phyloP scores from a whole-genome alignment of 2,329 filamentous ascomycete species.

The Ceratocystis diversiconidia region DNA sequence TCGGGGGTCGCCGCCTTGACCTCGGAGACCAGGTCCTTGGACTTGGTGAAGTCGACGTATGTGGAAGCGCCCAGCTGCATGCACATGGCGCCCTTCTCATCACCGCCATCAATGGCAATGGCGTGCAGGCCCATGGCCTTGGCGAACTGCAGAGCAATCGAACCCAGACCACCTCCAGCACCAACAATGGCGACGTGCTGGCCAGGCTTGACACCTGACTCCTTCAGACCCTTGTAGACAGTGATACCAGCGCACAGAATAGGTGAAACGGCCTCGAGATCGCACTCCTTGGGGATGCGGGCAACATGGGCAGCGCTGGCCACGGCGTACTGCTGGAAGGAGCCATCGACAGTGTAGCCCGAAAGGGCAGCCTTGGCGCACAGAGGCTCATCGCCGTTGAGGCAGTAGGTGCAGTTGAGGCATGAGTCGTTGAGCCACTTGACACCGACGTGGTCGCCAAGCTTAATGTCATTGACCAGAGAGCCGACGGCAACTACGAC shows the following conservation, averaged over 20 bases:
- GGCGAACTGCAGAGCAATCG: constrained; percentile 71
- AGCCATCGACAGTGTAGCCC: constrained; percentile 84
- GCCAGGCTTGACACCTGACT: constrained; percentile 59
- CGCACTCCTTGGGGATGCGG: constrained; percentile 61
- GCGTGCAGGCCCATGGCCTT: constrained; percentile 74
- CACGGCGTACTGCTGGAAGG: constrained; percentile 85
- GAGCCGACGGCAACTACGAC: constrained; percentile 67
- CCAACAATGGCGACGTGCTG: constrained; percentile 75
- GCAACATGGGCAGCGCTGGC: constrained; percentile 78
- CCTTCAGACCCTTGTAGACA: constrained; percentile 84
- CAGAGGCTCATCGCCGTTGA: constrained; percentile 65
- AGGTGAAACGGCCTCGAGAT: constrained; percentile 64
- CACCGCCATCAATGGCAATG: constrained; percentile 71
- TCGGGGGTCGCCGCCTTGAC: constrained; percentile 70
- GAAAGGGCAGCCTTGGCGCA: constrained; percentile 63
- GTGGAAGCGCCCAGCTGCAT: constrained; percentile 52
- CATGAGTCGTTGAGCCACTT: constrained; percentile 91
- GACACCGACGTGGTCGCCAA: constrained; percentile 77
- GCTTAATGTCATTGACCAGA: constrained; percentile 60
- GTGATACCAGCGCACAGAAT: constrained; percentile 77
- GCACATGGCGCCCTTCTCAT: constrained; percentile 63
- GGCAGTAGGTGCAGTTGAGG: constrained; percentile 70
- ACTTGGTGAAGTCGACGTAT: constrained; percentile 69
- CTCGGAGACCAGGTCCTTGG: constrained; percentile 65
- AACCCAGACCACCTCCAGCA: constrained; percentile 70